Evolutionary conservation across 495 filamentous ascomycete species (phyloP), one percentile per base, ranked within the genome.

Genomic region (Aspergillus sparsus): DNA sequence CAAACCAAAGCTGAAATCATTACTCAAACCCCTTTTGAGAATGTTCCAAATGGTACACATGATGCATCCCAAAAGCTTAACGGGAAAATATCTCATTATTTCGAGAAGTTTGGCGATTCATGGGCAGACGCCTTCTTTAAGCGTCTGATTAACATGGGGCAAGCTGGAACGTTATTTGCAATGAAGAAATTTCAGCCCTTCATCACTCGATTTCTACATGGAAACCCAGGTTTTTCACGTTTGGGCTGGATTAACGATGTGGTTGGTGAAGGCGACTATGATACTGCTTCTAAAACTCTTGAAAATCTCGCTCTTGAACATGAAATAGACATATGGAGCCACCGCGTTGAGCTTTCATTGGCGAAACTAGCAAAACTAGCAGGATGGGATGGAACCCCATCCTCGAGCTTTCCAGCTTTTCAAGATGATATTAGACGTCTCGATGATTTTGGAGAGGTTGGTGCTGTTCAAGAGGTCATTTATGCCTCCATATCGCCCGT

Each of bases 231-330:
- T 62, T 87, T 90, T 47, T 84, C 86, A 41, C 90, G 89, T 64
- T 71, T 97, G n/a, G 81, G 87, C 41, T 98, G 94, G 94, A 93
- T 98, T 73, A 93, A 98, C 71, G 92, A 97, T 66, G 84, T 97
- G 16, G 74, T 83, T 53, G 78, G 83, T 18, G 87, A 91, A 68
- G 79, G 85, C 55, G 83, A 94, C 53, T 93, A 89, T 62, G 76
- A 82, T 35, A 78, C 78, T 57, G 93, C 93, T 12, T 86, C 86
- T 9, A 71, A 83, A 33, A 86, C 81, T 0, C 80, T 98, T 32
- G 72, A 87, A 32, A 72, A 82, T 9, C 73, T 89, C 5, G 92
- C 89, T 9, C 71, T 85, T 36, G 74, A 77, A 32, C 81, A 82
- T 45, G 90, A 97, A 66, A 81, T 83, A 45, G 85, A 91, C 51